Evolutionary conservation across 139 green algal genomes (phyloP), one percentile per base, ranked within the genome.

Genomic region (Chlorella sp.): DNA sequence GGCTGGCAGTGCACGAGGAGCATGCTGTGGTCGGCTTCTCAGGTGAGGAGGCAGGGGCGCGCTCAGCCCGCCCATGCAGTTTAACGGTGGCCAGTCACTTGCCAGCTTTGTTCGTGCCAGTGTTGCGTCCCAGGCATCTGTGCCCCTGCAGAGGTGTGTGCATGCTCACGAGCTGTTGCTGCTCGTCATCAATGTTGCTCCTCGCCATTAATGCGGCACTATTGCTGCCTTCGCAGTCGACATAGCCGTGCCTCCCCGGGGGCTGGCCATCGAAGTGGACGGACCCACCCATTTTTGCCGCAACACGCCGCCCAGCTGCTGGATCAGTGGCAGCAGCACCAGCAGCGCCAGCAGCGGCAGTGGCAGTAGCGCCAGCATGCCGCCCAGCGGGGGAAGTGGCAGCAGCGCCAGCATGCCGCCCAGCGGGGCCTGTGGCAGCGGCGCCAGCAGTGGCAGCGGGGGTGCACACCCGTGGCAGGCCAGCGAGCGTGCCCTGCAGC

Each of bases 251-350:
- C 54, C 38, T 7, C 26, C 76, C 0, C 76, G 43, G 13, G 34
- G 44, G 34, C 80, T 89, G 54, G 81, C 73, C 3, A 72, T 89
- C 16, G 86, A 89, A 56, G 81, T 87, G 34, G 86, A 89, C 75
- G 86, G 86, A 26, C 60, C 58, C 60, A 81, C 79, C 11, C 86
- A 89, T 48, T 89, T 85, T 28, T 70, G 48, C 80, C 70, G 86
- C 46, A 89, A 89, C 84, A 24, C 13, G 11, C 51, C 24, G 51
- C 51, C 51, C 9, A 67, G 62, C 60, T 2, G 40, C 46, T 19
- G 44, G 5, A 19, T 9, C 6, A 34, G 14, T 34, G 36, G 36
- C 34, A 11, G 34, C 68, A 34, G 69, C n/a, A 44, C 7, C 38
- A 17, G 38, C 38, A 51, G 69, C n/a, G 24, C 13, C 9, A 30